Evolutionary conservation across 78 protist genomes (phyloP), one percentile per base, ranked within the genome.

Genomic region (Corallochytrium limacisporum): DNA sequence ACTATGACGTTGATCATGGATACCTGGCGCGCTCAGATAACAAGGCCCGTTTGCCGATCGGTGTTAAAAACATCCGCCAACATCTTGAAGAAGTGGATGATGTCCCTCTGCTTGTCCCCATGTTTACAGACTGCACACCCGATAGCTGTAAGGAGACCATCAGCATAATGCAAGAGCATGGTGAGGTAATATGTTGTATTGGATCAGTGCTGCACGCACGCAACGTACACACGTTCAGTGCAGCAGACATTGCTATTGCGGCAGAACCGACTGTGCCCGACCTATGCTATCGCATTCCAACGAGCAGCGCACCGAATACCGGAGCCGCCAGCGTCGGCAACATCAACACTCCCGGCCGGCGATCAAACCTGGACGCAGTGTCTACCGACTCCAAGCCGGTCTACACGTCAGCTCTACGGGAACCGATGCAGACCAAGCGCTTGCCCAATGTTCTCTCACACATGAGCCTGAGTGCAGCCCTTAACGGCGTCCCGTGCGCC

Each of bases 21-120:
- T n/a, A n/a, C n/a, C n/a, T n/a, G n/a, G n/a, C n/a, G n/a, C n/a
- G n/a, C 43, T 51, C 29, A 51, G 43, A 51, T 24, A 61, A 7
- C 70, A 67, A 43, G 72, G 72, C 50, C 75, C 18, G 36, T 8
- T 1, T 69, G 22, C 75, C 75, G 16, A 9, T 18, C 4, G 76
- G 76, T 18, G 28, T 71, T 29, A 9, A 59, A 16, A 38, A n/a
- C 44, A 61, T 72, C 6, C 65, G 78, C 15, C 78, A 68, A 6
- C 78, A 72, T 15, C 43, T 72, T 13, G 55, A 72, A 33, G 44
- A 62, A 8, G 78, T 72, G 31, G 78, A 72, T 48, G 67, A 72
- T 37, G 78, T 72, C n/a, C 78, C 78, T 2, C 42, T 72, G 53
- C 69, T 72, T 3, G 68, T 72, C 31, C 78, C 65, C 20, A 42